A percentile compares a stretch with the other conserved stretches of the same genome.
These are phyloP conservation scores for Chrysoporthe deuterocubensis DNA, from an alignment of 2,329 filamentous ascomycete genomes.

Conservation along the genomic window DNA sequence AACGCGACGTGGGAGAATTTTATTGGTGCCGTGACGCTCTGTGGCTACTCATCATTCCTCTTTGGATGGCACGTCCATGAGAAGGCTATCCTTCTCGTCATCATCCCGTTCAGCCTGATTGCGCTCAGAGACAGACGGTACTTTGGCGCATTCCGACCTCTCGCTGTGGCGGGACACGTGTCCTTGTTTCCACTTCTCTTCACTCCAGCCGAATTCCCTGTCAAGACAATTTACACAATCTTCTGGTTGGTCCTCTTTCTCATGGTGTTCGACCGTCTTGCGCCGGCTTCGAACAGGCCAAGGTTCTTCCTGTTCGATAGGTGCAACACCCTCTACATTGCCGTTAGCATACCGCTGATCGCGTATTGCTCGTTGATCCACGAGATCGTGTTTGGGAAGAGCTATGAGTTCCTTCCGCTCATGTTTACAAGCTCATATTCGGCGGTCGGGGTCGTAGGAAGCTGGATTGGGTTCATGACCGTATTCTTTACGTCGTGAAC, in stretches of 20 bases:
- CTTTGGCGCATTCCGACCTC: constrained; percentile 85
- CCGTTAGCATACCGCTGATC: constrained; percentile 85
- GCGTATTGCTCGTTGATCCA: constrained; percentile 87
- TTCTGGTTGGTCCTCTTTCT: constrained; percentile 90
- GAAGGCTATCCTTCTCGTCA: constrained; percentile 91
- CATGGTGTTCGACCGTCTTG: constrained; percentile 82
- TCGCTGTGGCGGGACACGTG: constrained; percentile 92
- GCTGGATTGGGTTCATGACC: constrained; percentile 92
- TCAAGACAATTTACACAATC: constrained; percentile 92
- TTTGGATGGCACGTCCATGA: constrained; percentile 99
- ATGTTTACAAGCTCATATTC: constrained; percentile 98
- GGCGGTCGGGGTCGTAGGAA: constrained; percentile 91
- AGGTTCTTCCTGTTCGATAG: constrained; percentile 90
- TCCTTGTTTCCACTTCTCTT: constrained; percentile 94
- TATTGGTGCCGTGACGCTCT: constrained; percentile 85
- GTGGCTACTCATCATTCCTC: constrained; percentile 93
- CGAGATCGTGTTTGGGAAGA: constrained; percentile 78
- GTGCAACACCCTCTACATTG: constrained; percentile 87
- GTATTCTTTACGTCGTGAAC: constrained; percentile 74
- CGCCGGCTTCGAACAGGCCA: constrained; percentile 78
- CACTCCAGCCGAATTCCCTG: constrained; percentile 87
- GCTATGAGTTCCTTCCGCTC: constrained; percentile 86
- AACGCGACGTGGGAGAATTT: constrained; percentile 87
- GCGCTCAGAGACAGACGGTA: constrained; percentile 89
- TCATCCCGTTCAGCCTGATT: constrained; percentile 92